phyloP scores from a whole-genome alignment of 2,329 filamentous ascomycete species.

The Cadophora sp. region DNA sequence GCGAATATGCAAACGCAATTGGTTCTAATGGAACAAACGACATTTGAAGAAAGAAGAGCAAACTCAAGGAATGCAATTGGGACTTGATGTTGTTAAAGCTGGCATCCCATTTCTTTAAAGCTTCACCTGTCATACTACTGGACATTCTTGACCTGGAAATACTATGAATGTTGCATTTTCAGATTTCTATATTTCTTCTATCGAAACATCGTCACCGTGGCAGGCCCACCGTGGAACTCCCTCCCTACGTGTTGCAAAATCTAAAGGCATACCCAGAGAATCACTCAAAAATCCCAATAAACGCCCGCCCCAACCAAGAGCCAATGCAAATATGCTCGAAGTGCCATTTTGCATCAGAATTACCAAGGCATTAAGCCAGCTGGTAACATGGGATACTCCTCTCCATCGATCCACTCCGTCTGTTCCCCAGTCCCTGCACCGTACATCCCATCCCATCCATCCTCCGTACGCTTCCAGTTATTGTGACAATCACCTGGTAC shows the following conservation, averaged over 20 bases:
- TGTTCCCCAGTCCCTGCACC: constrained; percentile 17
- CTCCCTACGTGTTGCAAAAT: constrained; percentile 1
- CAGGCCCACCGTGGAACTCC: constrained; percentile 7
- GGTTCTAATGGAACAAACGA: no score
- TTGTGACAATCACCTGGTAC: constrained; percentile 56
- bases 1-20: no score
- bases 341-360: neutral
- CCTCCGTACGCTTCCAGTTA: constrained; percentile 53
- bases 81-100: neutral
- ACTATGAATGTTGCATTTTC: neutral
- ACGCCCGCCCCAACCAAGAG: neutral
- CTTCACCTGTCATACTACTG: neutral
- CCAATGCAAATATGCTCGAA: neutral
- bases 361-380: constrained; percentile 43
- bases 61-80: no score
- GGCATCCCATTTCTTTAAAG: no score
- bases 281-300: neutral
- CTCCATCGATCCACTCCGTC: constrained; percentile 44
- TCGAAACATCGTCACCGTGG: constrained; percentile 17
- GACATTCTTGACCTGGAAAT: neutral
- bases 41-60: no score
- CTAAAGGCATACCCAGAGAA: neutral
- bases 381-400: constrained; percentile 44
- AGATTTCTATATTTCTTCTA: neutral
- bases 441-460: constrained; percentile 36